Percentiles rank a stretch among this genome's conserved stretches.
These are phyloP conservation scores for Brassica rapa DNA, from an alignment of 345 rosid species.

Conservation along the genomic window DNA sequence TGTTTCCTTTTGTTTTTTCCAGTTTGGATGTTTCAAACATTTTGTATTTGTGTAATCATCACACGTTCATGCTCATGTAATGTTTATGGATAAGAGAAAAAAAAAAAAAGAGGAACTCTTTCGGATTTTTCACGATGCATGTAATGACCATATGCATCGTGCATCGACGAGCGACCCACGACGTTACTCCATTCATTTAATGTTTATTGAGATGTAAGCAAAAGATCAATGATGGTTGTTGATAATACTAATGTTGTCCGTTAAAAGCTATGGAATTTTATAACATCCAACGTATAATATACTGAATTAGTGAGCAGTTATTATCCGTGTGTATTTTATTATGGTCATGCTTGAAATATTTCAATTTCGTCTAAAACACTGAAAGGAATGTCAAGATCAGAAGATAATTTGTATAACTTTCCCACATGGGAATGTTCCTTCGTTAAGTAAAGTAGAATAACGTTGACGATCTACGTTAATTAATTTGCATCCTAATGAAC, in stretches of 20 bases:
- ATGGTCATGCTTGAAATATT: not conserved
- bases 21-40: not conserved
- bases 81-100: not conserved
- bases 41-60: not conserved
- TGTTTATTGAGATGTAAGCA: not conserved
- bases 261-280: not conserved
- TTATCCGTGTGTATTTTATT: not conserved
- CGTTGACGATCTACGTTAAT: conserved; percentile 10
- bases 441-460: not conserved
- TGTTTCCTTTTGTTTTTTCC: not conserved
- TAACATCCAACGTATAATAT: not conserved
- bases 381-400: conserved; percentile 21
- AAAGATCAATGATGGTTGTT: not conserved
- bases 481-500: not conserved
- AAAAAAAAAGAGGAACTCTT: not conserved
- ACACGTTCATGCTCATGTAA: conserved; percentile 10
- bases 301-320: not conserved
- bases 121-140: conserved; percentile 25
- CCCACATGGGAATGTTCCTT: conserved; percentile 35
- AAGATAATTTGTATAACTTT: not conserved
- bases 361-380: not conserved
- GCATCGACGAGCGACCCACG: conserved; percentile 36
- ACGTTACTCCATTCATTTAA: conserved; percentile 1
- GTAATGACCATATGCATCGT: conserved; percentile 34
- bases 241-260: not conserved